Base-by-base conservation (phyloP, 2,329 filamentous ascomycete genomes). In the Ophiobolus disseminans region DNA sequence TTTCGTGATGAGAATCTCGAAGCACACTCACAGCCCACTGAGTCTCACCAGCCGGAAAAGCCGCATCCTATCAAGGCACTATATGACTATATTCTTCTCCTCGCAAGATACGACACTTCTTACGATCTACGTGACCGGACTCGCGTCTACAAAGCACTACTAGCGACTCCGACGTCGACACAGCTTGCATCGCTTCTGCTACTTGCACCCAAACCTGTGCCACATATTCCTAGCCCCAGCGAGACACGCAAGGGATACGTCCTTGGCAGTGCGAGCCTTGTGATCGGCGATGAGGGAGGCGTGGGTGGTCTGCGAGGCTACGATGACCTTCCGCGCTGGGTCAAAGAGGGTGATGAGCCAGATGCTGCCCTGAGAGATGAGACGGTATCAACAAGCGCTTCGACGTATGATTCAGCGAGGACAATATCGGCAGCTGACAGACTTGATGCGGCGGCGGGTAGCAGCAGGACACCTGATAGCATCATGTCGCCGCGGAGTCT, bases 71-170 rank as follows among this genome's bases (percentile, higher is more conserved):
- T 96, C 42, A 83, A 85, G 22, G 80, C 86, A 2, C 78, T 99
- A 1, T 99, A 91, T 86, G 84, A 88, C 22, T 96, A 99, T 63
- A 84, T 90, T 17, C 80, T 96, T 21, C 82, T 93, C 1, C 83
- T 99, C 1, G 90, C 90, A 23, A 86, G 94, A 52, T 99, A 97
- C 72, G 94, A 97, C 64, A 90, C 87, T 0, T 97, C 92, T 1
- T 99, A 96, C 73, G 92, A 97, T 67, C 84, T 99, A 3, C 90
- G 94, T 56, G 94, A 97, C 69, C 88, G 94, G 19, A 87, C 92
- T 2, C 86, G 94, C 23, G 83, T 97, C 53, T 97, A 96, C 76
- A 91, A 89, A 56, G 83, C 91, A 1, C 84, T 99, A 1, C 83
- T 99, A 2, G 82, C 85, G 3, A 86, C 89, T 4, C 90, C 92